A percentile compares a stretch with the other conserved stretches of the same genome.
These are phyloP conservation scores for Euphrasia arctica DNA, from an alignment of 305 asterid species.

Conservation along the genomic window DNA sequence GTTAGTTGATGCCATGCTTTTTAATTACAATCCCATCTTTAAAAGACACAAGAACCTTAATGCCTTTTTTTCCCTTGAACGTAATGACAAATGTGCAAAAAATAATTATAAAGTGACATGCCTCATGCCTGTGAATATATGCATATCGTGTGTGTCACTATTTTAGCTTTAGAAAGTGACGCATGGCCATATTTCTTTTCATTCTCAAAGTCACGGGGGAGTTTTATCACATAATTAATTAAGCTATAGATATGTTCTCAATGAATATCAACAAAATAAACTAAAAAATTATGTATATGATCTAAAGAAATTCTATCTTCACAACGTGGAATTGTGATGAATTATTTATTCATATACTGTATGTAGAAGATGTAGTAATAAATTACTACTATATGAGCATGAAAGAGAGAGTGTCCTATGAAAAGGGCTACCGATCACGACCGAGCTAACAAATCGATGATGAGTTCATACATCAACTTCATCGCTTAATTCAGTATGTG, in stretches of 20 bases:
- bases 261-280: background rate
- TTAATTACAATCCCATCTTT: background rate
- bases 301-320: too few species aligned
- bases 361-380: slow-evolving; percentile 6
- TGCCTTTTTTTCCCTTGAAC: background rate
- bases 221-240: background rate
- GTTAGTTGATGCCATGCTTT: too few species aligned
- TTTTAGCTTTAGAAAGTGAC: slow-evolving; percentile 27
- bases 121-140: slow-evolving; percentile 12
- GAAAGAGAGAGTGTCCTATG: slow-evolving; percentile 31
- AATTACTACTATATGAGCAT: slow-evolving; percentile 30
- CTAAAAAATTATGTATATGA: too few species aligned
- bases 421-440: slow-evolving; percentile 32
- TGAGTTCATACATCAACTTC: slow-evolving; percentile 52
- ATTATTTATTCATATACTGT: too few species aligned
- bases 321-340: too few species aligned
- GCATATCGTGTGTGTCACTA: slow-evolving; percentile 5
- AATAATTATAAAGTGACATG: too few species aligned
- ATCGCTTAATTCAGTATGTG: background rate
- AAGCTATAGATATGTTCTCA: background rate
- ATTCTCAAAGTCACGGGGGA: background rate
- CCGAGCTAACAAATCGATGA: slow-evolving; percentile 26
- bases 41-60: slow-evolving; percentile 29
- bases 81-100: background rate
- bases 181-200: background rate